Base-by-base conservation (phyloP, 805 yeast genomes). In the Cyberlindnera misumaiensis region DNA sequence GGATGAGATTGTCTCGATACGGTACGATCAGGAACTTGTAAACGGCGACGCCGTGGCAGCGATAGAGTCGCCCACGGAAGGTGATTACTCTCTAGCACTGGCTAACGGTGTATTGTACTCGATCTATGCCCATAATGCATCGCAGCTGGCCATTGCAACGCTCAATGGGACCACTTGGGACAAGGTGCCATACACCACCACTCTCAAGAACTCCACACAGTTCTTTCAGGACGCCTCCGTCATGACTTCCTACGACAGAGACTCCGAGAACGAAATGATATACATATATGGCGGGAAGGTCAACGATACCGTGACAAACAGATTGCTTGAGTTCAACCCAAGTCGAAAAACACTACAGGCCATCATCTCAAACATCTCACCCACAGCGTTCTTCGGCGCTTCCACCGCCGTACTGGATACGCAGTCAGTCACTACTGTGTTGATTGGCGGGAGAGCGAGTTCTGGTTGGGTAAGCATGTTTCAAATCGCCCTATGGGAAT, bases 401-500 rank as follows among this genome's bases (percentile, higher is more conserved):
- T 56, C 74, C 0, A 64, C 58, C 26, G 38, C 67, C 6, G 30
- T 44, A 1, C 17, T 67, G 13, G 56, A 67, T 42, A 66, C 76
- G 1, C 55, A 64, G 24, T 67, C 74, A 9, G 67, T 62, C 38
- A 62, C 72, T 3, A 73, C 67, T 44, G 56, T 79, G 27, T 55
- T 84, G 3, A 62, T 84, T 30, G 94, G 93, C 0, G 94, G 95
- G 3, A 65, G 65, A 38, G 71, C 84, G 3, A 48, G 55, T 5
- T 49, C 60, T 3, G 87, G 87, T 1, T 83, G 89, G 87, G 72
- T 83, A 27, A 72, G 75, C 44, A 73, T 83, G 79, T 70, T 70
- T 48, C 93, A 83, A 57, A 60, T 82, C 14, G 90, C 93, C 0
- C 58, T 80, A 2, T 83, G 88, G 84, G 78, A 77, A 48, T 76